Evolutionary conservation across 1,284 basidiomycete species (phyloP), one percentile per base, ranked within the genome.

Genomic region (Sanghuangporus weigelae): DNA sequence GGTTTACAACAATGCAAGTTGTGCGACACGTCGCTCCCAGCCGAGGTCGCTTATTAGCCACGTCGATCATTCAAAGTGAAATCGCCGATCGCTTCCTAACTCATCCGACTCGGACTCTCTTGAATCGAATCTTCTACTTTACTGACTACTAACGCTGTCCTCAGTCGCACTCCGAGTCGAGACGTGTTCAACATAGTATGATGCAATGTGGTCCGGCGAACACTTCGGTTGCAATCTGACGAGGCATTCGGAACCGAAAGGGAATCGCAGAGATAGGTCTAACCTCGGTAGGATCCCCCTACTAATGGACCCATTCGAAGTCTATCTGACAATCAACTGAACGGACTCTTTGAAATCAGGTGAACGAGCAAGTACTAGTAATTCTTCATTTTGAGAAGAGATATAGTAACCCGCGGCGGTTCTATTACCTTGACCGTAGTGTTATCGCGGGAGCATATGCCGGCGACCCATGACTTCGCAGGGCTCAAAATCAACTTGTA

Each of bases 211-310:
- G 26, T 31, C 26, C 3, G 26, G 26, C 5, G 26, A 31, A 31
- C 26, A 31, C 26, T 31, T 5, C 26, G 26, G 26, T 31, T 31
- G 26, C 2, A 31, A 31, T 31, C 26, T 31, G 26, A 4, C 26
- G 26, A 31, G 26, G 12, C 40, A 12, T 7, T 42, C 40, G 40
- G 40, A 42, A 42, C 40, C 40, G 40, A 6, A 11, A 42, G 40
- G 6, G 12, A 42, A n/a, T 42, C n/a, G 40, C n/a, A 5, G 12
- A 42, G 57, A 58, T 48, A 58, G 57, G 57, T 58, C 44, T 58
- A 58, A 44, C 57, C 57, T 58, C 57, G 57, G 57, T 35, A 49
- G 31, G n/a, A 48, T 58, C 39, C 19, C 39, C 38, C 23, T 57
- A 10, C 56, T 42, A n/a, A 12, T 44, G 36, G n/a, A 7, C 39